Conservation (phyloP, 78 protist species). For the Dictyostelium purpureum region DNA sequence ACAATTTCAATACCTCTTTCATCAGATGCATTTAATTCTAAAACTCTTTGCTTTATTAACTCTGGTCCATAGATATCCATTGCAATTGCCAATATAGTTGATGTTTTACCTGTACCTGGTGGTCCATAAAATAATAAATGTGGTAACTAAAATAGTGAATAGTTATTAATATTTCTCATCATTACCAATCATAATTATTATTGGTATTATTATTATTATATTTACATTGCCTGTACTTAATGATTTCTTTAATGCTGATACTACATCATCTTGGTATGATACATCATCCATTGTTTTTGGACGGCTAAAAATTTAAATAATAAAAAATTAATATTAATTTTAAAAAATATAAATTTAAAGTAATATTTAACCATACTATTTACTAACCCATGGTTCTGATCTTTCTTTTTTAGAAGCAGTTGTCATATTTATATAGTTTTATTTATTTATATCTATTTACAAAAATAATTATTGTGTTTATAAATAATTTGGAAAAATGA, state of each 20-base stretch:
- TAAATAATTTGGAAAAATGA: no score
- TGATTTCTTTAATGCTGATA: conserved; percentile 78
- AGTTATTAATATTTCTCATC: not conserved
- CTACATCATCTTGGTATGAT: conserved; percentile 94
- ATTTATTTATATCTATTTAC: not conserved
- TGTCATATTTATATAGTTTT: not conserved
- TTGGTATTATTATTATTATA: not conserved
- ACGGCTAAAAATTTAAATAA: conserved; percentile 72
- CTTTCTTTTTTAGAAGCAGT: not conserved
- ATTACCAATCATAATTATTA: not conserved
- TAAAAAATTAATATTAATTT: not conserved
- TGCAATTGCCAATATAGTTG: conserved; percentile 95
- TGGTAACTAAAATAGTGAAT: conserved; percentile 84
- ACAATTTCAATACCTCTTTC: conserved; percentile 98
- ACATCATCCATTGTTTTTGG: conserved; percentile 94
- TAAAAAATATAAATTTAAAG: not conserved
- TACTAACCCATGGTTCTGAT: conserved; percentile 69
- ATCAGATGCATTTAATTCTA: conserved; percentile 99
- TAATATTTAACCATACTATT: conserved; percentile 30
- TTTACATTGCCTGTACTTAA: conserved; percentile 78
- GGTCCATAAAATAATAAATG: conserved; percentile 99
- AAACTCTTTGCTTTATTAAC: conserved; percentile 85
- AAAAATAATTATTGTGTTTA: no score
- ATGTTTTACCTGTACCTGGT: conserved; percentile 99
- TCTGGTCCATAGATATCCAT: conserved; percentile 96